phyloP scores from a whole-genome alignment of 192 early-diverging fungal genomes.

The Ambispora gerdemannii region DNA sequence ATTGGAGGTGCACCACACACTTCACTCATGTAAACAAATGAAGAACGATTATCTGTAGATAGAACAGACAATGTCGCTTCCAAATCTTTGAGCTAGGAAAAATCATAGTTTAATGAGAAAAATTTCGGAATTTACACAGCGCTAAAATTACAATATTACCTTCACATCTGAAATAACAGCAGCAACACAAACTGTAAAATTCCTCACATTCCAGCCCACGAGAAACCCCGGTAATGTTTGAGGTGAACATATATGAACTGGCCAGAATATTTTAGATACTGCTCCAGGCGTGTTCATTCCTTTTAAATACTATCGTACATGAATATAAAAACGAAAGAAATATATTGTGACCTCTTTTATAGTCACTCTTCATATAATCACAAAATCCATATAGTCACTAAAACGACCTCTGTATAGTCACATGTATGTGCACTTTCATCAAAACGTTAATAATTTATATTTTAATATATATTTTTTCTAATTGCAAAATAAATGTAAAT shows the following conservation, averaged over 20 bases:
- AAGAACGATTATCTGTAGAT: conserved; percentile 24
- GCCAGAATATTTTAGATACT: conserved; percentile 53
- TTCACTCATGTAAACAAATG: conserved; percentile 28
- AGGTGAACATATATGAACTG: conserved; percentile 48
- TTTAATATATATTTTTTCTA: too few relatives aligned
- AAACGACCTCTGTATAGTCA: too few relatives aligned
- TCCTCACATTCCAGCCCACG: conserved; percentile 51
- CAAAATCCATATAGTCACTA: too few relatives aligned
- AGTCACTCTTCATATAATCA: too few relatives aligned
- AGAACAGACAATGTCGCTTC: conserved; percentile 26
- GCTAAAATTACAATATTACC: conserved; percentile 32
- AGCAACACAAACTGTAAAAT: conserved; percentile 50
- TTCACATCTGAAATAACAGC: conserved; percentile 47
- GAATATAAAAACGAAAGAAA: background rate
- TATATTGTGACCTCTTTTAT: too few relatives aligned
- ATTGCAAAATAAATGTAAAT: too few relatives aligned
- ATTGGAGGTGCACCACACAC: conserved; percentile 31
- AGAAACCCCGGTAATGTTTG: conserved; percentile 46
- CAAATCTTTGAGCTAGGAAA: conserved; percentile 25
- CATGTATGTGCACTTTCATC: too few relatives aligned
- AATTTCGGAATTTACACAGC: background rate
- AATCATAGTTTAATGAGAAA: background rate
- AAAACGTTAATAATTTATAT: too few relatives aligned
- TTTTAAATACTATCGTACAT: background rate
- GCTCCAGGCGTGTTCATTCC: conserved; percentile 39